These are phyloP conservation scores for Lyophyllum shimeji DNA, from an alignment of 768 basidiomycete species.

Conservation along the genomic window DNA sequence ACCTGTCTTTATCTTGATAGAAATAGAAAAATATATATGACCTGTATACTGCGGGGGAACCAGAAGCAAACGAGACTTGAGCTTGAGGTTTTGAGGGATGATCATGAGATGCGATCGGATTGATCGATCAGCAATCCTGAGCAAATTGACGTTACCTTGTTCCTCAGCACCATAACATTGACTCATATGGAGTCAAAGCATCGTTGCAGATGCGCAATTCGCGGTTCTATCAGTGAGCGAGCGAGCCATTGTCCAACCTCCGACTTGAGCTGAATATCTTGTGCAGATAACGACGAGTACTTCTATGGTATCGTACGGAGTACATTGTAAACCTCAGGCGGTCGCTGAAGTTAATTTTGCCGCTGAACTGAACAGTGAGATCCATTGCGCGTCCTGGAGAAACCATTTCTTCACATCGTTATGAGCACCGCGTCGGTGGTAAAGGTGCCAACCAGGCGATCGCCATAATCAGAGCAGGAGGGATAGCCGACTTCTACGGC, in stretches of 20 bases:
- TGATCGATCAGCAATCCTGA: background rate
- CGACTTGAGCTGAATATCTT: background rate
- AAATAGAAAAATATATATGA: slow-evolving; percentile 2
- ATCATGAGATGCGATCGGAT: background rate
- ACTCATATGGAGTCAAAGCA: background rate
- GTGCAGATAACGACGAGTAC: slow-evolving; percentile 55
- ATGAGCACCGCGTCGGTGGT: slow-evolving; percentile 53
- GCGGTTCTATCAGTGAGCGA: slow-evolving; percentile 52
- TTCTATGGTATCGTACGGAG: slow-evolving; percentile 44
- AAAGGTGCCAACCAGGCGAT: slow-evolving; percentile 69
- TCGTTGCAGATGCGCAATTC: slow-evolving; percentile 23
- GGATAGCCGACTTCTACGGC: slow-evolving; percentile 46
- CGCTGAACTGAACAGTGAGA: slow-evolving; percentile 35
- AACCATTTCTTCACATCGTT: slow-evolving; percentile 52
- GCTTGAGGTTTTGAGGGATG: no score
- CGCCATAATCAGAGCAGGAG: slow-evolving; percentile 54
- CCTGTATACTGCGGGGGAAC: no score
- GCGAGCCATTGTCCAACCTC: slow-evolving; percentile 1
- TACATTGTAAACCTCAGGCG: background rate
- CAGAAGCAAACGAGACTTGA: no score
- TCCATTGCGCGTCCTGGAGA: slow-evolving; percentile 56
- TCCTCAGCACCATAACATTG: background rate
- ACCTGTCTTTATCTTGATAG: no score
- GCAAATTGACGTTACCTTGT: background rate
- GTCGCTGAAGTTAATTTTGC: background rate